phyloP scores from a whole-genome alignment of 495 filamentous ascomycete genomes.

The Aspergillus biplanus region DNA sequence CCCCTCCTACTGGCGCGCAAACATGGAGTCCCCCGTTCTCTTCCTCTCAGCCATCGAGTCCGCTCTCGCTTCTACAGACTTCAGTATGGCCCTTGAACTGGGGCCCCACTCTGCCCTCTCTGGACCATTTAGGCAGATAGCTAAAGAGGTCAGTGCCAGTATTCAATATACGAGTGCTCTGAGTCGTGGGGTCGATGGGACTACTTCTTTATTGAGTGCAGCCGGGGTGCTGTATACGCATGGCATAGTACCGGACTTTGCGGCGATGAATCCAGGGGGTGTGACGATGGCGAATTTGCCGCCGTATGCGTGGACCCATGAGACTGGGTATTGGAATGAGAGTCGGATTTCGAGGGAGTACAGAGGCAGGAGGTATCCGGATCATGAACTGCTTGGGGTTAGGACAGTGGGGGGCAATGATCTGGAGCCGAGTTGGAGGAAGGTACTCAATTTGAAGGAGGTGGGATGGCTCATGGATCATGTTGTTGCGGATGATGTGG shows the following conservation, averaged over 20 bases:
- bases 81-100: not conserved
- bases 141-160: not conserved
- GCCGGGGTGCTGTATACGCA: constrained; percentile 13
- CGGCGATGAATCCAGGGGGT: not conserved
- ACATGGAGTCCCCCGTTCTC: not conserved
- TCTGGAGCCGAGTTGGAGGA: not conserved
- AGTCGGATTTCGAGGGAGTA: not conserved
- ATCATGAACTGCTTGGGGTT: not conserved
- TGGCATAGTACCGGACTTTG: not conserved
- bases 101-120: not conserved
- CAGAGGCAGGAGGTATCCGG: not conserved
- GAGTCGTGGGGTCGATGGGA: not conserved
- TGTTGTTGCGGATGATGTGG: constrained; percentile 42
- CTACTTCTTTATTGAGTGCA: constrained; percentile 27
- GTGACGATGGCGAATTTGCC: constrained; percentile 7
- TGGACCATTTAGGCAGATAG: not conserved
- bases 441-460: constrained; percentile 23
- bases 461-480: constrained; percentile 40
- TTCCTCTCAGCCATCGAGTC: not conserved
- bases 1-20: not conserved
- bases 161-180: not conserved
- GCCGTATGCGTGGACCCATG: constrained; percentile 13
- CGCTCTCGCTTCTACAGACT: not conserved
- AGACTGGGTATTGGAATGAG: constrained; percentile 8
- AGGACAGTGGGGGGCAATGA: not conserved